phyloP scores from a whole-genome alignment of 768 basidiomycete genomes.

The Mrakia blollopis region DNA sequence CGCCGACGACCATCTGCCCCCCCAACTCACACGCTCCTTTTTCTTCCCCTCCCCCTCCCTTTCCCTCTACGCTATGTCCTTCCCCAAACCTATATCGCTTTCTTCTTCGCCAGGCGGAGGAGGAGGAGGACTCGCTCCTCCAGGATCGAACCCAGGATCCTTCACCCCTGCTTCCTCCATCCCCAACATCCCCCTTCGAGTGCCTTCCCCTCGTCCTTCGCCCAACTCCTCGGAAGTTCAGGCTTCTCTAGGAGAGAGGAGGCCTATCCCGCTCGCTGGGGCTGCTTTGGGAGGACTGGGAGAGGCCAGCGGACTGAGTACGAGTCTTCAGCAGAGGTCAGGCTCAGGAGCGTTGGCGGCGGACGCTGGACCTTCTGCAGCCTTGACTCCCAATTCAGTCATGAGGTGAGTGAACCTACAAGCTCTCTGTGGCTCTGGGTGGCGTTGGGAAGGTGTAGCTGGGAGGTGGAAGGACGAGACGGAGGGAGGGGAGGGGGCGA shows the following conservation, averaged over 20 bases:
- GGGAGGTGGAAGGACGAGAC: background rate
- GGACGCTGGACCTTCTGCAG: background rate
- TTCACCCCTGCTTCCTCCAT: background rate
- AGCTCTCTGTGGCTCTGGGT: background rate
- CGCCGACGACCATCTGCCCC: background rate
- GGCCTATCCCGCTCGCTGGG: background rate
- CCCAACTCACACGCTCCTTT: background rate
- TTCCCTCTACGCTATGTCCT: background rate
- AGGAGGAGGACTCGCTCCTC: background rate
- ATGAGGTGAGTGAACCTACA: background rate
- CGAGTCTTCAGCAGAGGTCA: slow-evolving; percentile 4
- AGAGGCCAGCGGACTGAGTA: background rate
- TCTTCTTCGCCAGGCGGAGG: background rate
- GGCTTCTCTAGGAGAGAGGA: slow-evolving; percentile 2
- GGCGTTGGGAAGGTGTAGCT: background rate
- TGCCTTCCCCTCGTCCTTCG: background rate
- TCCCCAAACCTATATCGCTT: background rate
- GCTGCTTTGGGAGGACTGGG: background rate
- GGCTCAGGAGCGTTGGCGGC: background rate
- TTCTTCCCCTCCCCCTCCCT: background rate
- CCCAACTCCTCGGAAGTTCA: background rate
- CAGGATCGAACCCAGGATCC: background rate
- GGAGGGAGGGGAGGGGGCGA: background rate
- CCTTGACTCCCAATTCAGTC: background rate
- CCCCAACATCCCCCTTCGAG: slow-evolving; percentile 10